Evolutionary conservation across 2,329 filamentous ascomycete genomes (phyloP), one percentile per base, ranked within the genome.

Genomic region (Penicillium digitatum): DNA sequence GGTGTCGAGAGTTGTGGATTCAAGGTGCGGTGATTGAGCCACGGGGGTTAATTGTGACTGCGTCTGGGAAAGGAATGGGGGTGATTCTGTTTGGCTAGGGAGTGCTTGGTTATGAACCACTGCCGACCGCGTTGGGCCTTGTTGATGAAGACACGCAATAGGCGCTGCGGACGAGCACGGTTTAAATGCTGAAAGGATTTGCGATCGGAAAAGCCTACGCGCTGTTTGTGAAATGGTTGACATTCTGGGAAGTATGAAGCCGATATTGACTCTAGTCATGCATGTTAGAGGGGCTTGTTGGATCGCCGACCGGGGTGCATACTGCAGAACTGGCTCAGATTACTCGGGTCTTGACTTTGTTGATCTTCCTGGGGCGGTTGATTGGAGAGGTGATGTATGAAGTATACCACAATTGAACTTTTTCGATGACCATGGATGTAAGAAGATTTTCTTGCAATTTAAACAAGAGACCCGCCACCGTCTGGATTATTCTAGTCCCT

Each of bases 71-170:
- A 47, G 48, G 35, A 55, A 62, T 29, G 43, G 24, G 3, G 54
- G 9, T 34, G 27, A n/a, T 40, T 60, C 51, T 22, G 51, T 38
- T 38, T 63, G 62, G 10, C 16, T 51, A 39, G 63, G 59, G 9
- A 65, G 52, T 31, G 63, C 62, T 49, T 62, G 62, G 31, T 65
- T 55, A n/a, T 65, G 63, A 22, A 65, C 57, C 1, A 65, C 63
- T 2, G 63, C 61, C 1, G 63, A 65, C 24, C 61, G 63, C 9
- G 59, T 51, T 3, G 63, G 62, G 20, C 62, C 62, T 31, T 64
- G 60, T 47, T 65, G 62, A 38, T 65, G 63, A 5, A 65, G 59
- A 11, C 22, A 24, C 3, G 63, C 59, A 31, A 50, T 49, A 26
- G 49, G 49, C 3, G 38, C 53, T 11, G 44, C 12, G 2, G 52